Percentiles rank a stretch among this genome's conserved stretches.
Evolutionary conservation across 192 early-diverging fungal species (phyloP).

Genomic region (Anaeromyces robustus): DNA sequence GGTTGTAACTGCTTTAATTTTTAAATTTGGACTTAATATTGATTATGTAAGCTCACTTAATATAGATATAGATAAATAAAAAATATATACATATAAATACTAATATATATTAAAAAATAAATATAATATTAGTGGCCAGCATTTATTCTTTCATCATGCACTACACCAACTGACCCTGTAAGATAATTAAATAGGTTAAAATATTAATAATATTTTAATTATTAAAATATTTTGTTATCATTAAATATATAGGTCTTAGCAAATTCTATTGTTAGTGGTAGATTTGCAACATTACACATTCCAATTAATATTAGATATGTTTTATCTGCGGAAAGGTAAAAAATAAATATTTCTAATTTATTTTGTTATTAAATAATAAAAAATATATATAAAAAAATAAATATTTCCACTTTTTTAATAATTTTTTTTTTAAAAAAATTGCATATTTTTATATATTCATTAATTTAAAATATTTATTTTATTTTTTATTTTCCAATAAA

Average conservation of each 20-base stretch:
- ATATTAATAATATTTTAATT: background rate
- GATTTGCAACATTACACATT: constrained; percentile 82
- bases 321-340: constrained; percentile 55
- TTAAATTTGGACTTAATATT: constrained; percentile 28
- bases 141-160: constrained; percentile 63
- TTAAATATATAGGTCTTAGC: constrained; percentile 36
- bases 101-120: background rate
- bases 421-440: too few species aligned
- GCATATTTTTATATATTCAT: too few species aligned
- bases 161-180: constrained; percentile 89
- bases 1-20: constrained; percentile 44
- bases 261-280: constrained; percentile 84
- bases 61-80: background rate
- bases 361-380: background rate
- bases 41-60: constrained; percentile 23
- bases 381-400: constrained; percentile 9
- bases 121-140: constrained; percentile 35
- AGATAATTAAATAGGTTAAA: background rate
- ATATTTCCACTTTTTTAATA: too few species aligned
- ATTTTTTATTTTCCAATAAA: too few species aligned
- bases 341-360: too few species aligned
- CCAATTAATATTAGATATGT: constrained; percentile 55
- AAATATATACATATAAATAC: background rate
- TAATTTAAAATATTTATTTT: too few species aligned
- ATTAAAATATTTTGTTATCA: too few species aligned